phyloP scores from a whole-genome alignment of 352 stramenopile genomes.

The Phytophthora pluvialis region DNA sequence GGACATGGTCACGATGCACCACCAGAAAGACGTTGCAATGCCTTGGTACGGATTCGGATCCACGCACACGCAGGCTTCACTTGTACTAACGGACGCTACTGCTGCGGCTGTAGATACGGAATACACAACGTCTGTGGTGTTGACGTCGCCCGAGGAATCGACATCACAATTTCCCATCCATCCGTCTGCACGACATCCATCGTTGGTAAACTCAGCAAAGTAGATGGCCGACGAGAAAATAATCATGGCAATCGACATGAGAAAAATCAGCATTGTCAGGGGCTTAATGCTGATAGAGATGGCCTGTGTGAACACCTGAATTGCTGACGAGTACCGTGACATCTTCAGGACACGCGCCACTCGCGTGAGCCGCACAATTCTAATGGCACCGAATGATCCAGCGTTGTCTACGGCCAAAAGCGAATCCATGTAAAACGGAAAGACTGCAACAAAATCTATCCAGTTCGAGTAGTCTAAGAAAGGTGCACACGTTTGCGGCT shows the following conservation, averaged over 20 bases:
- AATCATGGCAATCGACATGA: slow-evolving; percentile 86
- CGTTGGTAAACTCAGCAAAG: slow-evolving; percentile 76
- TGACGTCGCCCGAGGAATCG: slow-evolving; percentile 14
- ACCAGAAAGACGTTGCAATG: slow-evolving; percentile 88
- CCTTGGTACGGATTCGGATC: slow-evolving; percentile 86
- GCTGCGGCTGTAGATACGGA: slow-evolving; percentile 38
- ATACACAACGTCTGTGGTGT: slow-evolving; percentile 19
- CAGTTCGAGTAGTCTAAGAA: slow-evolving; percentile 73
- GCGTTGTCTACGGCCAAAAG: slow-evolving; percentile 74
- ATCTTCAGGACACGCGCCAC: slow-evolving; percentile 89
- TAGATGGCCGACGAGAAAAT: slow-evolving; percentile 88
- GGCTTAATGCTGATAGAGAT: slow-evolving; percentile 79
- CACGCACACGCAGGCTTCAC: slow-evolving; percentile 52
- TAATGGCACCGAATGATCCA: slow-evolving; percentile 70
- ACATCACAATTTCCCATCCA: slow-evolving; percentile 61
- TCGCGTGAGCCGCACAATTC: slow-evolving; percentile 84
- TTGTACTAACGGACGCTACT: slow-evolving; percentile 20
- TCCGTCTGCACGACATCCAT: slow-evolving; percentile 63
- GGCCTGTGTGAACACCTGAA: slow-evolving; percentile 83
- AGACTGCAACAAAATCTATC: slow-evolving; percentile 83
- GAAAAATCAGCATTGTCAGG: slow-evolving; percentile 88
- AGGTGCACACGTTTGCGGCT: neutral
- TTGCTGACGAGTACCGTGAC: slow-evolving; percentile 86
- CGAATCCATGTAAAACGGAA: slow-evolving; percentile 86
- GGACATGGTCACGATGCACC: slow-evolving; percentile 93